Evolutionary conservation across 805 yeast species (phyloP).

Genomic region (Pichia phayaonensis): DNA sequence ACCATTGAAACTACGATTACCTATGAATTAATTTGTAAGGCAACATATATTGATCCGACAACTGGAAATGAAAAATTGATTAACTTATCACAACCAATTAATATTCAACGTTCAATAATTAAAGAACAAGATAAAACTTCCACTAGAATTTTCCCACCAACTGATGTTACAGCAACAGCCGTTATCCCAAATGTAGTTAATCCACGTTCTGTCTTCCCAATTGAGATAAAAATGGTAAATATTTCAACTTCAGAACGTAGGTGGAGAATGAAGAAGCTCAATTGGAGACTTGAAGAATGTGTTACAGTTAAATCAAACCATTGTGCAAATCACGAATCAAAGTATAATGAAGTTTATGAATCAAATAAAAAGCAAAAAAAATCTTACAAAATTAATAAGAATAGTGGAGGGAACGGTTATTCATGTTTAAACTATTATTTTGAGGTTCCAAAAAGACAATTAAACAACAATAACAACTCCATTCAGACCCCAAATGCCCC

Average conservation of each 20-base stretch:
- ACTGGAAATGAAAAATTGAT: slow-evolving; percentile 31
- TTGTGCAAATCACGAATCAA: slow-evolving; percentile 51
- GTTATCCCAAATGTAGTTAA: slow-evolving; percentile 82
- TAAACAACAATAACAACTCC: slow-evolving; percentile 7
- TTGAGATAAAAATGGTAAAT: slow-evolving; percentile 77
- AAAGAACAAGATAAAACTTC: slow-evolving; percentile 83
- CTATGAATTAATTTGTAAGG: slow-evolving; percentile 69
- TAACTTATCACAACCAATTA: slow-evolving; percentile 51
- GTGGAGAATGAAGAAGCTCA: slow-evolving; percentile 88
- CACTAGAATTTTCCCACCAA: slow-evolving; percentile 90
- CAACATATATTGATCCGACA: slow-evolving; percentile 32
- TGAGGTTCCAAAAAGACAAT: slow-evolving; percentile 19
- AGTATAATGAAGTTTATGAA: slow-evolving; percentile 40
- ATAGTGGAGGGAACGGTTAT: slow-evolving; percentile 24
- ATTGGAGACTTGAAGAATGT: slow-evolving; percentile 85
- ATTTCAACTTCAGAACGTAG: slow-evolving; percentile 51
- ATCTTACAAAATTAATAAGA: slow-evolving; percentile 20
- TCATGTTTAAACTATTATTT: slow-evolving; percentile 23
- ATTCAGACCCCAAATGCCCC: neutral
- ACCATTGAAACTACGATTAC: slow-evolving; percentile 44
- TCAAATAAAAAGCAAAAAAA: slow-evolving; percentile 26
- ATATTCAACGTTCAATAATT: slow-evolving; percentile 67
- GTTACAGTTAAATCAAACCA: slow-evolving; percentile 52
- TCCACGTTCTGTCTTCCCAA: slow-evolving; percentile 79
- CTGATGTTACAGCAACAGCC: slow-evolving; percentile 81